Evolutionary conservation across 2,329 filamentous ascomycete species (phyloP).

Genomic region (Drechslerella stenobrocha): DNA sequence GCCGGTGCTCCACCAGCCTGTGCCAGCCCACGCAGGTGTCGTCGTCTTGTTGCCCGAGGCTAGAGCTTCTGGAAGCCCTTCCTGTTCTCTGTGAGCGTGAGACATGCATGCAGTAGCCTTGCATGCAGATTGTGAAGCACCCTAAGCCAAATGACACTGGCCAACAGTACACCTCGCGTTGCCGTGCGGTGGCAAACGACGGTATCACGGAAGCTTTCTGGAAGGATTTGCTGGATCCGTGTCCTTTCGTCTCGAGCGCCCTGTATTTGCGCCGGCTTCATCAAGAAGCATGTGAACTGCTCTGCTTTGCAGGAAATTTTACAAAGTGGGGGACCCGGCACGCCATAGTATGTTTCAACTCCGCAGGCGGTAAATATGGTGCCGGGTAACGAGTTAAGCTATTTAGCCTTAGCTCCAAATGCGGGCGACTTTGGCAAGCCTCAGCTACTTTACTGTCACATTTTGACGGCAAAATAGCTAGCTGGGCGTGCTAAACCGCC

Average conservation of each 20-base stretch:
- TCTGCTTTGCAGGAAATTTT: constrained; percentile 11
- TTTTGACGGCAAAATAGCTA: constrained; percentile 46
- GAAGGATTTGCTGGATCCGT: constrained; percentile 34
- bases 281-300: constrained; percentile 1
- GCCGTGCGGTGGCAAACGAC: constrained; percentile 41
- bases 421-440: constrained; percentile 20
- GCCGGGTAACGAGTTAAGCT: constrained; percentile 26
- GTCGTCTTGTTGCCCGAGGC: background rate
- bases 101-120: constrained; percentile 19
- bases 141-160: constrained; percentile 11
- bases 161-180: constrained; percentile 34
- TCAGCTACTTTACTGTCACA: constrained; percentile 22
- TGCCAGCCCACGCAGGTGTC: background rate
- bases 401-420: constrained; percentile 42
- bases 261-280: background rate
- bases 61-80: constrained; percentile 46
- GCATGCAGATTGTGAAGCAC: constrained; percentile 49
- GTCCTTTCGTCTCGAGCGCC: constrained; percentile 17
- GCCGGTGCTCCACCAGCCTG: constrained; percentile 18
- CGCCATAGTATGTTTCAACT: background rate
- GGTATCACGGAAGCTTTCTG: constrained; percentile 47
- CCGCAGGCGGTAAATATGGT: constrained; percentile 38
- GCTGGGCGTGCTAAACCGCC: constrained; percentile 3
- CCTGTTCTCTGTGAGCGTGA: background rate
- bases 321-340: constrained; percentile 1